Evolutionary conservation across 108 stramenopile species (phyloP).

Genomic region (Chaetoceros tenuissimus): DNA sequence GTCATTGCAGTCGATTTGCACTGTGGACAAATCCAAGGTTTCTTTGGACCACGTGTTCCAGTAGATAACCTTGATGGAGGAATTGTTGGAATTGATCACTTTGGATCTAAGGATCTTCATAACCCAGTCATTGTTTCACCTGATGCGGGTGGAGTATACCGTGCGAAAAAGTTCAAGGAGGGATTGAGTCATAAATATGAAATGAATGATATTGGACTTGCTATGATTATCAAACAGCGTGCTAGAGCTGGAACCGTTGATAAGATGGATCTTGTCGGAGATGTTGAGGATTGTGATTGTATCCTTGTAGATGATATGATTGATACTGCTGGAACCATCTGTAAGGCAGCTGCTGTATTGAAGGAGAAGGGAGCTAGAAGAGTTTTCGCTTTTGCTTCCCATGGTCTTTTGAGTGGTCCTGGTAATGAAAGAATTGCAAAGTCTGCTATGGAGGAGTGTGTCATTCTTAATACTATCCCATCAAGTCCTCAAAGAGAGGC

Average conservation of each 20-base stretch:
- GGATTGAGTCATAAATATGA: constrained; percentile 92
- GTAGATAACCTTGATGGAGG: constrained; percentile 99
- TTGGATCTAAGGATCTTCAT: constrained; percentile 96
- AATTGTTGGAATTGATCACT: constrained; percentile 96
- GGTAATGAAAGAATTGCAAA: constrained; percentile 94
- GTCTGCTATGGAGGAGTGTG: constrained; percentile 91
- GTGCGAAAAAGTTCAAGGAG: constrained; percentile 99
- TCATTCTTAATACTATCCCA: constrained; percentile 88
- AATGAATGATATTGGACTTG: constrained; percentile 91
- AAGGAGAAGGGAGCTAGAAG: constrained; percentile 89
- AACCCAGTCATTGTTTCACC: constrained; percentile 99
- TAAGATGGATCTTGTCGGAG: constrained; percentile 98
- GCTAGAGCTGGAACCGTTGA: constrained; percentile 91
- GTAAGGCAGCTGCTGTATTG: constrained; percentile 97
- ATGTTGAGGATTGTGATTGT: constrained; percentile 95
- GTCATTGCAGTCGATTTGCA: constrained; percentile 99
- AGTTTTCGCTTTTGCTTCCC: constrained; percentile 99
- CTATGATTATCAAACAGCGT: constrained; percentile 99
- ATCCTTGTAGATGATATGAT: constrained; percentile 99
- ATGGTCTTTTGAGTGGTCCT: constrained; percentile 95
- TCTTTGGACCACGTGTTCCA: constrained; percentile 96
- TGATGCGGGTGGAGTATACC: constrained; percentile 99
- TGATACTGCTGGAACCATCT: constrained; percentile 98
- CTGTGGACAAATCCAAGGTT: constrained; percentile 99
- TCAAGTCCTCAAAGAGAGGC: constrained; percentile 77